Base-by-base conservation (phyloP, 352 stramenopile species). In the Globisporangium orthogonon region DNA sequence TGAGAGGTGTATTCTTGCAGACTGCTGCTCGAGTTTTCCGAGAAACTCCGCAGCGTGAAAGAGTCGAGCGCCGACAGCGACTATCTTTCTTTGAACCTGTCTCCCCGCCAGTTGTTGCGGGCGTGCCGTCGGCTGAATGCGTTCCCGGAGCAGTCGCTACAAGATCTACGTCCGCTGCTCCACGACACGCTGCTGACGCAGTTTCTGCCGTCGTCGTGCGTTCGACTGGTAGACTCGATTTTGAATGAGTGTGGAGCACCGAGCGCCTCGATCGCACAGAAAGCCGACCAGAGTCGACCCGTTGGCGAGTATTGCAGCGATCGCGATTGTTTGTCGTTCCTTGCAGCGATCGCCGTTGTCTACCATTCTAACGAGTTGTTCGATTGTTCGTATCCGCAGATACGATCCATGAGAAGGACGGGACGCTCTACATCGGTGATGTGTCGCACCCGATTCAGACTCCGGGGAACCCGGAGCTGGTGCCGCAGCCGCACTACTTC, bases 401-500 rank as follows among this genome's bases (percentile, higher is more conserved):
- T 31, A 61, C 44, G 14, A 87, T 87, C 31, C 64, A 66, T 9
- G 56, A 83, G 59, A 65, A 76, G 28, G 50, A 68, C 33, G 77
- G 73, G 0, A 44, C 29, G 50, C 62, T 89, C n/a, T 65, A 62
- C 54, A 93, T 91, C 35, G 83, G 84, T 15, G 61, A 89, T 29
- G 70, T 89, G 4, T 83, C 67, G 15, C 73, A 86, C 39, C 74
- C 76, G 7, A 74, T 91, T 18, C 63, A 84, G 47, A 70, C 41
- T 0, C 66, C 77, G 6, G 45, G 52, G 35, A 82, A 73, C 55
- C 78, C 80, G 3, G 85, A 96, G 53, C 69, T 97, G 7, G 88
- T 97, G 7, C 91, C 91, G 5, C 75, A 93, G 33, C 83, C 88
- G 4, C 72, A 92, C 31, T 97, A 93, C 62, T 96, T 95, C 54